Base-by-base conservation (phyloP, 2,329 filamentous ascomycete genomes). In the Thelonectria blattea region DNA sequence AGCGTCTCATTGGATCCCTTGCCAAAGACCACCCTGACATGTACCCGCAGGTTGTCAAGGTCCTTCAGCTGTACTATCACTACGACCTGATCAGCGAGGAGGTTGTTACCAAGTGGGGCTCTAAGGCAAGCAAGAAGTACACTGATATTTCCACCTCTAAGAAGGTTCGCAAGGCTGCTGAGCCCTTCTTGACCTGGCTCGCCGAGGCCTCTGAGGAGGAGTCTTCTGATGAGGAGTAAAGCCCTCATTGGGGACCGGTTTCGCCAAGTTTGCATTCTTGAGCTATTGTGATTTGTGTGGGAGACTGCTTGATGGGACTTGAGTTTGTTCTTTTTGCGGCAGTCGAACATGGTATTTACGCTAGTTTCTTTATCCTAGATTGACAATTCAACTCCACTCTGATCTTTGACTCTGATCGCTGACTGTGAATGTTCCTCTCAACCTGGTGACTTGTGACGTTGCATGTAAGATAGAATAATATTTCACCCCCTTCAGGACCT, bases 61-160 rank as follows among this genome's bases (percentile, higher is more conserved):
- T 99, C 71, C 85, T 99, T 65, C 87, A 96, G 77, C 85, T 91
- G 72, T 91, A 94, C 80, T 99, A 98, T 79, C 87, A 97, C 79
- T 85, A 92, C 72, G 95, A 99, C 69, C 85, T 99, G 56, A 82
- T 97, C 71, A 88, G 85, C 52, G 95, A 99, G 81, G 93, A 97
- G 65, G 87, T 93, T 15, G 87, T 96, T 74, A 91, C 89, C 79
- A 89, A 90, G 70, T 99, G 95, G 94, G 94, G 93, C 67, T 85
- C 86, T 74, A 97, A 95, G 85, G 93, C 94, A 61, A 97, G 92
- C 87, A 97, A 96, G 89, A 97, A 97, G 83, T 98, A 98, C 76
- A 91, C 96, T 70, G 94, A 98, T 75, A 79, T 96, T 62, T 76
- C 89, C 61, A 93, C 88, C 63, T 96, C 92, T 81, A 94, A 93